Evolutionary conservation across 768 basidiomycete genomes (phyloP), one percentile per base, ranked within the genome.

Genomic region (Mycena polygramma): DNA sequence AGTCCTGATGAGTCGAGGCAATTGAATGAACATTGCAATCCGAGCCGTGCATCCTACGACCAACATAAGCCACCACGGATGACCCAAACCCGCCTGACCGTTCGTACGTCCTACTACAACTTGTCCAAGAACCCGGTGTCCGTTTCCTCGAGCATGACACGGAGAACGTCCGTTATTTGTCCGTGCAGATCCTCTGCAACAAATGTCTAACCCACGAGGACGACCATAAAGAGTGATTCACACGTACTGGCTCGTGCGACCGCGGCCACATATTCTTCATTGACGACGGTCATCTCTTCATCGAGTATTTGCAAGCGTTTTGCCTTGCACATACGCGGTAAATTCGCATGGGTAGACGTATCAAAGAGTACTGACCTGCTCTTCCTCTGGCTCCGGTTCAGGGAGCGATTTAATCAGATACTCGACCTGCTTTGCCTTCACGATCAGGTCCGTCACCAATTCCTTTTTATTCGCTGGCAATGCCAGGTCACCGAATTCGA

Each of bases 231-330:
- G 15, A 13, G 39, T 52, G n/a, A 9, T 19, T 30, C 3, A 30
- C 24, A 87, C 92, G 77, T 60, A 95, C 95, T 94, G 1, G 94
- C 91, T 65, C 92, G 89, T 64, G 88, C 83, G 3, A 97, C 88
- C 1, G 93, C 93, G 30, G 82, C 83, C 9, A 85, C 78, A 72
- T 97, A 97, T 65, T 96, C 94, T 37, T 85, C 87, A 75, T 97
- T 96, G 0, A 90, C 94, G 7, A 80, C 73, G 13, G 83, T 80
- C 90, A 95, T 91, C 77, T 94, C 90, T 4, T 85, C 83, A 77
- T 96, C 93, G 4, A 96, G 79, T 0, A 75, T 81, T 74, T 89
- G 83, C 15, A 96, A 80, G n/a, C 95, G 86, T 70, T 83, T 84
- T 1, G 92, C 92, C 91, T 94, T 70, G 17, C 30, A 19, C 19